A percentile compares a stretch with the other conserved stretches of the same genome.
Conservation (phyloP, 208 protist species). For the Trypanosoma theileri region DNA sequence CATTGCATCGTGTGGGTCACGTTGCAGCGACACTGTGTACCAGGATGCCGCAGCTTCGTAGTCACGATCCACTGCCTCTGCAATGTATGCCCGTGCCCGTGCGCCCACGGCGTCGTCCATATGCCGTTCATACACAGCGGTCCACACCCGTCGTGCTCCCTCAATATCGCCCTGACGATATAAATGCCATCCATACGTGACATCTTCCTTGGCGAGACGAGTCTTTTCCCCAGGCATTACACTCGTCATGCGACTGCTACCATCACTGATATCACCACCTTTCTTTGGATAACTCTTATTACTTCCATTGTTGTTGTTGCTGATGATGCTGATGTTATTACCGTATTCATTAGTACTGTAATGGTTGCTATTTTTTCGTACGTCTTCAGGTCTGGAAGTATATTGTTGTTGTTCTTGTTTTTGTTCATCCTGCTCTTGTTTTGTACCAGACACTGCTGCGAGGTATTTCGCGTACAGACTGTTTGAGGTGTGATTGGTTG, state of each 20-base stretch:
- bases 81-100: conserved; percentile 63
- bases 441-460: conserved; percentile 14
- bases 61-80: conserved; percentile 73
- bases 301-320: not conserved
- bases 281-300: not conserved
- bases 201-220: conserved; percentile 16
- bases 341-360: not conserved
- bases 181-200: conserved; percentile 62
- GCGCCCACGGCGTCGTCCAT: conserved; percentile 48
- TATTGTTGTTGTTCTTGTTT: conserved; percentile 2
- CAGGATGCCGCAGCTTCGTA: conserved; percentile 51
- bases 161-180: conserved; percentile 53
- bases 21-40: conserved; percentile 56
- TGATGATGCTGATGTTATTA: not conserved
- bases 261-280: not conserved
- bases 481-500: conserved; percentile 4
- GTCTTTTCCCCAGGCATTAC: conserved; percentile 3
- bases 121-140: conserved; percentile 33
- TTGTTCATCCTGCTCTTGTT: not conserved
- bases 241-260: not conserved
- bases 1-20: conserved; percentile 70
- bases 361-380: no score
- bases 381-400: no score
- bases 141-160: conserved; percentile 53
- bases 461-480: conserved; percentile 44